Base-by-base conservation (phyloP, 2,329 filamentous ascomycete species). In the Macrophomina tecta region DNA sequence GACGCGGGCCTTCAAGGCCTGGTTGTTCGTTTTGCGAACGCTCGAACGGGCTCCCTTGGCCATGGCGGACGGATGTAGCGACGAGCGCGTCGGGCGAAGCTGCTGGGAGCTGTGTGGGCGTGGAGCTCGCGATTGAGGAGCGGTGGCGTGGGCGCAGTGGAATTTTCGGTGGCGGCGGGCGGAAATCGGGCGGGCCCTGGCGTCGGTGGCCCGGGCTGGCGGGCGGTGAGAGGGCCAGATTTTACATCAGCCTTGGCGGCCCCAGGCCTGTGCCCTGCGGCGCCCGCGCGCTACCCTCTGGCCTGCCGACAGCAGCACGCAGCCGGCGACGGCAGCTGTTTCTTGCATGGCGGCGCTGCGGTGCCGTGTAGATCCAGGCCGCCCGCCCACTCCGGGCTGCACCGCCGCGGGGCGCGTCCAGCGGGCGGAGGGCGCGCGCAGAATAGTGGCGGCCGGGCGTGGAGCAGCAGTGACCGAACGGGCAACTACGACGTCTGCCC, bases 41-140 rank as follows among this genome's bases (percentile, higher is more conserved):
- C 90, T 96, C 71, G 94, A 87, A 78, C 94, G 87, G 69, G 91
- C 84, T 77, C 92, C 91, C 79, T 97, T 97, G 30, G 94, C 94
- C 94, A 97, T 98, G 73, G 66, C 49, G 16, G 28, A 48, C n/a
- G 11, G 16, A 32, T 18, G 30, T 23, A 23, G 23, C 3, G 23
- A 23, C 23, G 23, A 23, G 23, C 23, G 66, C 85, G 76, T 63
- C 14, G 52, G 16, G 28, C 45, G 64, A 36, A 28, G 23, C 46
- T 30, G 18, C 40, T 49, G 30, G 16, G 7, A 11, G 30, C 23
- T 3, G 66, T 28, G 70, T 63, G 60, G 65, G 67, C 49, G 66
- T 61, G 49, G 63, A 51, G 67, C 46, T 64, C 66, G 69, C 65
- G 63, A 34, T 42, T 48, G 32, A 36, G 45, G 28, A 32, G 11